Conservation (phyloP, 2,329 filamentous ascomycete genomes). For the Lasiodiplodia gonubiensis region DNA sequence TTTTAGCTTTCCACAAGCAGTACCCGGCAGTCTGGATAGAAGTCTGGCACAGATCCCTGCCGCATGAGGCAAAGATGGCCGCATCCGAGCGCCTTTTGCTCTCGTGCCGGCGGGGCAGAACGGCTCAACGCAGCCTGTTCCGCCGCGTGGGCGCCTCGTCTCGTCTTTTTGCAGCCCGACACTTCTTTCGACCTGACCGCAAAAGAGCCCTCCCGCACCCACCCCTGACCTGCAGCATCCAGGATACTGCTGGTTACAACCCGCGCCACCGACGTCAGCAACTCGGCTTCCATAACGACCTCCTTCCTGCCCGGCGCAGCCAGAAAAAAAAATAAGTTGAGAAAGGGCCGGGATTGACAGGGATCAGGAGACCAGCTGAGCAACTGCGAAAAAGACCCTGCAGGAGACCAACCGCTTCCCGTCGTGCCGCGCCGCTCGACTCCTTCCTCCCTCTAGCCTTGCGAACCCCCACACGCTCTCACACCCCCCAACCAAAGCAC, state of each 20-base stretch:
- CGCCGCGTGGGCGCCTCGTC: conserved; percentile 20
- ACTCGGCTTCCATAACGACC: conserved; percentile 2
- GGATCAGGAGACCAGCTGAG: conserved; percentile 26
- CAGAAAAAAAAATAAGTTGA: conserved; percentile 14
- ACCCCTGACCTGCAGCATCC: conserved; percentile 12
- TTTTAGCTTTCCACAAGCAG: conserved; percentile 26
- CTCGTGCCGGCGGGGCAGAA: conserved; percentile 16
- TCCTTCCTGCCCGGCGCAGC: not conserved
- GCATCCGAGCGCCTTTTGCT: conserved; percentile 21
- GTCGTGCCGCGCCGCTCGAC: conserved; percentile 15
- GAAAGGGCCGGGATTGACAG: conserved; percentile 20
- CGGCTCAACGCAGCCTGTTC: conserved; percentile 23
- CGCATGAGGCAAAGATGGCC: conserved; percentile 14
- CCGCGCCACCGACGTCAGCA: conserved; percentile 26
- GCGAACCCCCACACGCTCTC: conserved; percentile 18
- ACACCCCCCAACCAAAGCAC: conserved; percentile 6
- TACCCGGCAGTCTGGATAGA: conserved; percentile 25
- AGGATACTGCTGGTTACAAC: conserved; percentile 9
- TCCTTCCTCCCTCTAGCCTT: conserved; percentile 14
- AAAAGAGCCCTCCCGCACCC: conserved; percentile 5
- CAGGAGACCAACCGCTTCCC: conserved; percentile 14
- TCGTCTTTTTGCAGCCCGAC: conserved; percentile 25
- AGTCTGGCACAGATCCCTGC: conserved; percentile 23
- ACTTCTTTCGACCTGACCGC: conserved; percentile 26
- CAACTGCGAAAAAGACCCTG: conserved; percentile 24